A percentile compares a stretch with the other conserved stretches of the same genome.
Evolutionary conservation across 1,139 yeast genomes (phyloP).

Genomic region (Nematodospora anomalae): DNA sequence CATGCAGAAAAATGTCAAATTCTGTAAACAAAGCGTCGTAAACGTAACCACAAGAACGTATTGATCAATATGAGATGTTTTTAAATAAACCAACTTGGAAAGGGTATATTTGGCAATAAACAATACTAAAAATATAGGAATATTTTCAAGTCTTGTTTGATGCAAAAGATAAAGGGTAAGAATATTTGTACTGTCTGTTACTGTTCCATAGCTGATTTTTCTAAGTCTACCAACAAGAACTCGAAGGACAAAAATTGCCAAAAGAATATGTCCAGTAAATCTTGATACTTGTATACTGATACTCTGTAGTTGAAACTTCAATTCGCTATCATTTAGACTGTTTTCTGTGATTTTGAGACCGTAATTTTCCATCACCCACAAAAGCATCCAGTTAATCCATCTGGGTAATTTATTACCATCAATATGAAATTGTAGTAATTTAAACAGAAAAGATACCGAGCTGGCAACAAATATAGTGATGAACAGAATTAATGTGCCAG

Average conservation of each 20-base stretch:
- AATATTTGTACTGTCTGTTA: slow-evolving; percentile 46
- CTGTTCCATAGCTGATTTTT: slow-evolving; percentile 23
- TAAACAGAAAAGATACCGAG: slow-evolving; percentile 53
- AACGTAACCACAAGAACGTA: slow-evolving; percentile 23
- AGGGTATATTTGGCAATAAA: slow-evolving; percentile 34
- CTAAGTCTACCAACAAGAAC: slow-evolving; percentile 28
- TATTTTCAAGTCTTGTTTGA: slow-evolving; percentile 67
- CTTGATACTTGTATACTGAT: slow-evolving; percentile 31
- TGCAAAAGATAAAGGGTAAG: slow-evolving; percentile 59
- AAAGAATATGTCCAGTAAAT: slow-evolving; percentile 24
- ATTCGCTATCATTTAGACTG: slow-evolving; percentile 15
- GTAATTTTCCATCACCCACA: slow-evolving; percentile 26
- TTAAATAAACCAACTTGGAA: slow-evolving; percentile 15
- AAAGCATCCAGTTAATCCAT: slow-evolving; percentile 30
- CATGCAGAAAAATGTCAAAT: slow-evolving; percentile 77
- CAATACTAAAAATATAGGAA: slow-evolving; percentile 66
- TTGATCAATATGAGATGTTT: slow-evolving; percentile 19
- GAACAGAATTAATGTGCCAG: slow-evolving; percentile 36
- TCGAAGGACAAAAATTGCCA: slow-evolving; percentile 22
- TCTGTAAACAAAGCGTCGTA: slow-evolving; percentile 51
- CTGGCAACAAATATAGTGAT: slow-evolving; percentile 38
- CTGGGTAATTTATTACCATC: slow-evolving; percentile 55
- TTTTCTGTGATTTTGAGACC: slow-evolving; percentile 13
- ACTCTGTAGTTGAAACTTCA: slow-evolving; percentile 26
- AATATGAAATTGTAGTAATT: slow-evolving; percentile 52